These are phyloP conservation scores for Xylaria sp. DNA, from an alignment of 2,329 filamentous ascomycete genomes.

Conservation along the genomic window DNA sequence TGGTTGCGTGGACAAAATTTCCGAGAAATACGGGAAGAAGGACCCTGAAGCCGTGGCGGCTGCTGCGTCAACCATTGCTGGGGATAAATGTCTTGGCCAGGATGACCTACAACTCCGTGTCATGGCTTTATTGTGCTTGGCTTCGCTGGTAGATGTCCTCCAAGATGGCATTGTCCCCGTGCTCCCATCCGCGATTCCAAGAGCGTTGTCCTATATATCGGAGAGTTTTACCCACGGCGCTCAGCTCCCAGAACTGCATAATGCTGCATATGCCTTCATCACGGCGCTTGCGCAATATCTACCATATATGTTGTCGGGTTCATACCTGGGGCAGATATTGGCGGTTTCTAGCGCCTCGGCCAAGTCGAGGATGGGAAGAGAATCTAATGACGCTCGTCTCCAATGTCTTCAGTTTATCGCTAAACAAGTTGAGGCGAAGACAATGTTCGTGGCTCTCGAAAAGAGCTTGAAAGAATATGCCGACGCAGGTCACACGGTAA, in stretches of 20 bases:
- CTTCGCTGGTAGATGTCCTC: slow-evolving; percentile 88
- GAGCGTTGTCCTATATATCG: slow-evolving; percentile 76
- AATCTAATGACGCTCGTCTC: slow-evolving; percentile 71
- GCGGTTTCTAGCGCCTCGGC: slow-evolving; percentile 78
- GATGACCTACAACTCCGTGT: slow-evolving; percentile 77
- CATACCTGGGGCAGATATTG: slow-evolving; percentile 78
- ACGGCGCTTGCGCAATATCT: slow-evolving; percentile 83
- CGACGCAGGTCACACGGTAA: slow-evolving; percentile 69
- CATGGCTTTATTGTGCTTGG: slow-evolving; percentile 88
- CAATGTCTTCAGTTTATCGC: slow-evolving; percentile 80
- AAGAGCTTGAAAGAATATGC: slow-evolving; percentile 77
- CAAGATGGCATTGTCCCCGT: slow-evolving; percentile 87
- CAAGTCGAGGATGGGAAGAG: slow-evolving; percentile 67
- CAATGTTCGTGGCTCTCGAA: slow-evolving; percentile 78
- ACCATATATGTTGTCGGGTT: slow-evolving; percentile 86
- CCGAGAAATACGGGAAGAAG: slow-evolving; percentile 95
- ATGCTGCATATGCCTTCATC: slow-evolving; percentile 83
- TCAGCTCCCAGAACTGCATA: slow-evolving; percentile 74
- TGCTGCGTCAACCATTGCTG: slow-evolving; percentile 80
- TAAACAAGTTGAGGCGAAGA: slow-evolving; percentile 79
- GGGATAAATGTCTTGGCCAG: slow-evolving; percentile 79
- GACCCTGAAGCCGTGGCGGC: slow-evolving; percentile 80
- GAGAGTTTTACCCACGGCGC: slow-evolving; percentile 66
- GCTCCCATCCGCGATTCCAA: slow-evolving; percentile 79
- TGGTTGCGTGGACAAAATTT: slow-evolving; percentile 89